Evolutionary conservation across 352 stramenopile species (phyloP).

Genomic region (Phytophthora quininea): DNA sequence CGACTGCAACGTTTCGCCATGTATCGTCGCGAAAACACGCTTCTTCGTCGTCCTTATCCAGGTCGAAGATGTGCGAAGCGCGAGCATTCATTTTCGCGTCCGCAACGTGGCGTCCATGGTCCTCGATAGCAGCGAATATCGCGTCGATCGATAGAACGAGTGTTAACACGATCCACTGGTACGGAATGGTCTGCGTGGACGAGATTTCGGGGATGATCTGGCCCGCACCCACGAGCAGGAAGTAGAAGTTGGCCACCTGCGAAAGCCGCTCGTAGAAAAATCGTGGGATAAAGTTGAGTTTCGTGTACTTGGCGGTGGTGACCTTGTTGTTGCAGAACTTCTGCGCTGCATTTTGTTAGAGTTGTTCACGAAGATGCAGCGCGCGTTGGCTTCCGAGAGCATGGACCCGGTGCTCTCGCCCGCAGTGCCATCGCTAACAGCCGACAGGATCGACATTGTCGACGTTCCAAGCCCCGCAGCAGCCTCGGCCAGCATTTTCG

Average conservation of each 20-base stretch:
- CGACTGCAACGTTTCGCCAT: constrained; percentile 75
- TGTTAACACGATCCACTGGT: constrained; percentile 86
- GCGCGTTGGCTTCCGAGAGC: constrained; percentile 52
- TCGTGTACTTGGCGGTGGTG: constrained; percentile 89
- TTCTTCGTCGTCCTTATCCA: constrained; percentile 25
- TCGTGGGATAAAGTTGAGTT: constrained; percentile 82
- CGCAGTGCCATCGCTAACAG: constrained; percentile 19
- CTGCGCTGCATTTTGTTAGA: constrained; percentile 48
- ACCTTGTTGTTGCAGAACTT: constrained; percentile 86
- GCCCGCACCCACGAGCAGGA: constrained; percentile 84
- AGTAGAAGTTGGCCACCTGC: constrained; percentile 92
- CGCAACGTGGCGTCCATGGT: constrained; percentile 73
- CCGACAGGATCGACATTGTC: constrained; percentile 33
- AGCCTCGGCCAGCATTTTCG: constrained; percentile 35
- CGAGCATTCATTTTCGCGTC: constrained; percentile 87
- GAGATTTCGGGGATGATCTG: constrained; percentile 89
- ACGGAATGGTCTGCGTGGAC: constrained; percentile 84
- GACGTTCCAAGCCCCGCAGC: constrained; percentile 32
- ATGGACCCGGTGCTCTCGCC: constrained; percentile 21
- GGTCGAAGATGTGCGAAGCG: constrained; percentile 67
- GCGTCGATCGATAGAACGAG: constrained; percentile 88
- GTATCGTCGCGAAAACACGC: constrained; percentile 54
- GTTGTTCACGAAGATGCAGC: constrained; percentile 81
- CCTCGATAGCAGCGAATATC: constrained; percentile 87
- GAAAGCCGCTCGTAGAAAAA: constrained; percentile 87